These are phyloP conservation scores for Neopestalotiopsis sp. DNA, from an alignment of 2,329 filamentous ascomycete genomes.

Conservation along the genomic window DNA sequence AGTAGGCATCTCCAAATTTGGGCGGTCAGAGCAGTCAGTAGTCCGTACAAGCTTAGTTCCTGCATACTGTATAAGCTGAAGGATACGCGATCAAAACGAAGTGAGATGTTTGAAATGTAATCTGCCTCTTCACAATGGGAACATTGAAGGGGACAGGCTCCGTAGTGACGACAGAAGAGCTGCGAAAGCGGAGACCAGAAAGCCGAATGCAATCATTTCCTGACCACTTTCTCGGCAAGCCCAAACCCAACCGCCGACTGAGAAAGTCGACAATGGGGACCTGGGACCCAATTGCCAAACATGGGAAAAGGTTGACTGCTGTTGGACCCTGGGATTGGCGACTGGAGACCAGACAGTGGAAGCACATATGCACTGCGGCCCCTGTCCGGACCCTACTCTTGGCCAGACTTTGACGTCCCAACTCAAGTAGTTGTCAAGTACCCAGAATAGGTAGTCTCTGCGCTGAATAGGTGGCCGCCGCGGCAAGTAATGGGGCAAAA, in stretches of 20 bases:
- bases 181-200: background rate
- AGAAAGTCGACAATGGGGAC: background rate
- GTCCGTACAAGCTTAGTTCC: background rate
- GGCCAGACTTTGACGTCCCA: background rate
- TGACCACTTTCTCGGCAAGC: background rate
- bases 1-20: no score
- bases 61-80: background rate
- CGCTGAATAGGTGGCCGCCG: no score
- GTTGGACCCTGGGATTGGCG: background rate
- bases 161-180: background rate
- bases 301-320: background rate
- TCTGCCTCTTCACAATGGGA: background rate
- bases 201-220: background rate
- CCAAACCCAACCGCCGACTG: background rate
- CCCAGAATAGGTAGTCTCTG: background rate
- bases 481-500: background rate
- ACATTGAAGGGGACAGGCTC: background rate
- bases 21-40: background rate
- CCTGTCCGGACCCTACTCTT: conserved; percentile 1
- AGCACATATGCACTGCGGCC: background rate
- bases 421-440: background rate
- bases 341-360: background rate
- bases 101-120: background rate
- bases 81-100: background rate
- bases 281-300: background rate